Evolutionary conservation across 2,329 filamentous ascomycete genomes (phyloP).

Genomic region (Cyphellophora attinorum): DNA sequence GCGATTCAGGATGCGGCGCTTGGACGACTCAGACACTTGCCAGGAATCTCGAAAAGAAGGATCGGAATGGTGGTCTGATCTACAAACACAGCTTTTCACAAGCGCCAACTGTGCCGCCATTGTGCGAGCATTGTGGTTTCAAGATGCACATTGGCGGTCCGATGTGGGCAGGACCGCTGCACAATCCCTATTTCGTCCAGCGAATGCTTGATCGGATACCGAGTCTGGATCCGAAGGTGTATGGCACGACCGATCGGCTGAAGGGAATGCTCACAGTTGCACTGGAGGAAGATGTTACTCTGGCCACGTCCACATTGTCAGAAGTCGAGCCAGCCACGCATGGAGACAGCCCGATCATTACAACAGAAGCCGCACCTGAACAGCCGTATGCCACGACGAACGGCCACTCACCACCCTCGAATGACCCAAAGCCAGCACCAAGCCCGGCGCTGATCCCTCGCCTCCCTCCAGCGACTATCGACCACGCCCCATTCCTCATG

Average conservation of each 20-base stretch:
- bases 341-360: too few species aligned
- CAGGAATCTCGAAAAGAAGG: constrained; percentile 54
- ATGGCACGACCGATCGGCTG: constrained; percentile 71
- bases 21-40: constrained; percentile 77
- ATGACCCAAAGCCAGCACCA: constrained; percentile 22
- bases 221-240: constrained; percentile 55
- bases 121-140: constrained; percentile 74
- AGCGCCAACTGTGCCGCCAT: constrained; percentile 55
- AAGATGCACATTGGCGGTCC: constrained; percentile 84
- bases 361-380: too few species aligned
- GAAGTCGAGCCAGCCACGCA: background rate
- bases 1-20: constrained; percentile 81
- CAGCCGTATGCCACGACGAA: too few species aligned
- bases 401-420: constrained; percentile 9
- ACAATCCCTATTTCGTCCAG: constrained; percentile 74
- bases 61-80: constrained; percentile 61
- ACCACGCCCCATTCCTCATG: constrained; percentile 79
- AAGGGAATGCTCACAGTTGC: constrained; percentile 88
- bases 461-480: constrained; percentile 53
- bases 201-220: constrained; percentile 66
- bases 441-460: constrained; percentile 30
- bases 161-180: constrained; percentile 88
- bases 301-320: constrained; percentile 10
- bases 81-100: constrained; percentile 71
- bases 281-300: constrained; percentile 57